Percentiles rank a stretch among this genome's conserved stretches.
phyloP scores from a whole-genome alignment of 768 basidiomycete genomes.

The Terana coerulea region DNA sequence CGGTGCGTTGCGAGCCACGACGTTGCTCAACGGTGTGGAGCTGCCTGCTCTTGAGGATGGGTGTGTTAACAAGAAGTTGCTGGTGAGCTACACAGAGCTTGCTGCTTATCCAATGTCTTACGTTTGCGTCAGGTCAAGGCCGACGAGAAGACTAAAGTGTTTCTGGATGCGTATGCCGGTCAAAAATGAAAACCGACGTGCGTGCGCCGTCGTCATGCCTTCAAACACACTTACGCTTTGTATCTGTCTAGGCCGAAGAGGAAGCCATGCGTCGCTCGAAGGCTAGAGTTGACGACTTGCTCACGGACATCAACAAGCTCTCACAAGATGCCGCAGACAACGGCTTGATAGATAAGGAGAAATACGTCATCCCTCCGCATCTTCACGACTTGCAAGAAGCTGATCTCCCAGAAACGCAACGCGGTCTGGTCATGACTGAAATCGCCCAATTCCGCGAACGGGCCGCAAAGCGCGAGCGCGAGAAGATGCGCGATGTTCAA shows the following conservation, averaged over 20 bases:
- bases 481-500: conserved; percentile 79
- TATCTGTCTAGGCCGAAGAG: conserved; percentile 60
- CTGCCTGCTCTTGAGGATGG: conserved; percentile 60
- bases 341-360: conserved; percentile 77
- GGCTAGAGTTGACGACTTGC: conserved; percentile 57
- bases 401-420: conserved; percentile 91
- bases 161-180: conserved; percentile 81
- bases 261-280: conserved; percentile 58
- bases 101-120: background rate
- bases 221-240: conserved; percentile 5
- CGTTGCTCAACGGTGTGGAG: conserved; percentile 58
- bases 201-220: conserved; percentile 30
- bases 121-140: conserved; percentile 70
- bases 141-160: conserved; percentile 89
- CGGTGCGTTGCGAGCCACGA: conserved; percentile 74
- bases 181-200: conserved; percentile 81
- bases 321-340: conserved; percentile 74
- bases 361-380: conserved; percentile 93
- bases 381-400: conserved; percentile 95
- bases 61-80: conserved; percentile 57
- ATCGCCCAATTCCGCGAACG: conserved; percentile 96
- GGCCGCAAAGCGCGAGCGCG: conserved; percentile 85
- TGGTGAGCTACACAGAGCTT: conserved; percentile 50
- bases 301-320: conserved; percentile 66
- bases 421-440: conserved; percentile 91